Evolutionary conservation across 768 basidiomycete genomes (phyloP).

Genomic region (Boletus insuetus): DNA sequence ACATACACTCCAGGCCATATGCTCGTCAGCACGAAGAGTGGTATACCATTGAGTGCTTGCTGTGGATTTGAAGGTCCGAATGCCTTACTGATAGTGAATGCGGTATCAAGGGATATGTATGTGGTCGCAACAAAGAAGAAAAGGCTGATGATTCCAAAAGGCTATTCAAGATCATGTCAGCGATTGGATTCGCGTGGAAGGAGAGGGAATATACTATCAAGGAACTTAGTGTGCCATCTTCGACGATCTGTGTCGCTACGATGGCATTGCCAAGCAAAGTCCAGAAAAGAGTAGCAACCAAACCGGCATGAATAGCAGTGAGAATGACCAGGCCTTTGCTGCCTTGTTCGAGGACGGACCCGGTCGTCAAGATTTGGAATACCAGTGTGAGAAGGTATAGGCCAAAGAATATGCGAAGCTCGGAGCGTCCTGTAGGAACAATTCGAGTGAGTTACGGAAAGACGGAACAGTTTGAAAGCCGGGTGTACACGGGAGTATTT

Average conservation of each 20-base stretch:
- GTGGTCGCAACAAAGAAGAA: constrained; percentile 68
- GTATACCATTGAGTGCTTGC: constrained; percentile 54
- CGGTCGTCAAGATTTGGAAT: constrained; percentile 79
- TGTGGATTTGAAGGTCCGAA: constrained; percentile 62
- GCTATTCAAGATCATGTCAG: constrained; percentile 39
- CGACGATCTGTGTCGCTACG: constrained; percentile 86
- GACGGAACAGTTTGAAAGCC: neutral
- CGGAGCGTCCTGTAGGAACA: constrained; percentile 53
- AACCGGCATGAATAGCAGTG: constrained; percentile 75
- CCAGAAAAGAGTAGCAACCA: constrained; percentile 81
- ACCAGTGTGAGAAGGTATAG: constrained; percentile 71
- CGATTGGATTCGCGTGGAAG: neutral
- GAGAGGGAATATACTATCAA: constrained; percentile 49
- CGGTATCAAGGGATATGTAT: constrained; percentile 86
- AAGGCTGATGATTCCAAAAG: constrained; percentile 53
- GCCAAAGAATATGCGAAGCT: constrained; percentile 63
- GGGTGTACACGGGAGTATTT: neutral
- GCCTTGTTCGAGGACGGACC: constrained; percentile 77
- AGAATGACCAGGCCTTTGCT: constrained; percentile 64
- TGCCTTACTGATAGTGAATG: constrained; percentile 57
- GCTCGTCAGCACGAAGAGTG: constrained; percentile 77
- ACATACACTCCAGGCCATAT: constrained; percentile 79
- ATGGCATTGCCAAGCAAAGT: constrained; percentile 70
- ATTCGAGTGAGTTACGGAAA: constrained; percentile 1
- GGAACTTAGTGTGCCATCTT: constrained; percentile 79